phyloP scores from a whole-genome alignment of 1,139 yeast genomes.

The Suhomyces maxii region DNA sequence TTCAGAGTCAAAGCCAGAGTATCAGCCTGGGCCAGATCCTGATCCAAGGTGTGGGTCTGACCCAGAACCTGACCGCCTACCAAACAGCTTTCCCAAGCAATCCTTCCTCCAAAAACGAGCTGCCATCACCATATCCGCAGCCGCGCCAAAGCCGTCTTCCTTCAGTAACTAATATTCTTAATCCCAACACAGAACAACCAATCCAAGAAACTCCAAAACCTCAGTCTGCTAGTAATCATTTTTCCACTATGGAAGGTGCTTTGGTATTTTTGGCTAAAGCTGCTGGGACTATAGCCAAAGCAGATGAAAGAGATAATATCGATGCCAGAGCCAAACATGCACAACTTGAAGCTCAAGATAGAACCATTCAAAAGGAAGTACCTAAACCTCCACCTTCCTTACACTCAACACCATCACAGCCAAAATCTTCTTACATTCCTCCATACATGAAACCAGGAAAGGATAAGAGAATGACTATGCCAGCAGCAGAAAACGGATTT shows the following conservation, averaged over 20 bases:
- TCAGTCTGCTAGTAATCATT: constrained; percentile 16
- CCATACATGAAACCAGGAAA: constrained; percentile 13
- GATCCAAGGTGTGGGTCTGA: too few species aligned
- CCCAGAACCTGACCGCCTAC: too few species aligned
- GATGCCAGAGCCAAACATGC: constrained; percentile 61
- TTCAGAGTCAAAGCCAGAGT: too few species aligned
- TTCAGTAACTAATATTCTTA: constrained; percentile 10
- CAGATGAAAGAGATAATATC: constrained; percentile 64
- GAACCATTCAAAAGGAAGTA: background rate
- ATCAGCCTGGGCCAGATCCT: too few species aligned
- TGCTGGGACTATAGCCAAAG: constrained; percentile 70
- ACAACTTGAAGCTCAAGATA: constrained; percentile 33
- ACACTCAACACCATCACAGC: background rate
- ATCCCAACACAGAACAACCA: background rate
- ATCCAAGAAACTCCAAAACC: constrained; percentile 1
- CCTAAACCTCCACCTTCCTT: constrained; percentile 5
- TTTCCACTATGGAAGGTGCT: constrained; percentile 63
- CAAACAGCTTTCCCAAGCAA: too few species aligned
- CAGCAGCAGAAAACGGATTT: constrained; percentile 49
- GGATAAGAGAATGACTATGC: constrained; percentile 30
- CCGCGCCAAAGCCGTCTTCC: constrained; percentile 6
- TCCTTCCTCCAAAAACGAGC: too few species aligned
- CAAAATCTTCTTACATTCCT: constrained; percentile 11
- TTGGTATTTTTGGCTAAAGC: constrained; percentile 72
- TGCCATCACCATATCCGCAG: background rate